These are phyloP conservation scores for Dendrocalamus sinicus DNA, from an alignment of 176 grass and related monocot genomes.

Conservation along the genomic window DNA sequence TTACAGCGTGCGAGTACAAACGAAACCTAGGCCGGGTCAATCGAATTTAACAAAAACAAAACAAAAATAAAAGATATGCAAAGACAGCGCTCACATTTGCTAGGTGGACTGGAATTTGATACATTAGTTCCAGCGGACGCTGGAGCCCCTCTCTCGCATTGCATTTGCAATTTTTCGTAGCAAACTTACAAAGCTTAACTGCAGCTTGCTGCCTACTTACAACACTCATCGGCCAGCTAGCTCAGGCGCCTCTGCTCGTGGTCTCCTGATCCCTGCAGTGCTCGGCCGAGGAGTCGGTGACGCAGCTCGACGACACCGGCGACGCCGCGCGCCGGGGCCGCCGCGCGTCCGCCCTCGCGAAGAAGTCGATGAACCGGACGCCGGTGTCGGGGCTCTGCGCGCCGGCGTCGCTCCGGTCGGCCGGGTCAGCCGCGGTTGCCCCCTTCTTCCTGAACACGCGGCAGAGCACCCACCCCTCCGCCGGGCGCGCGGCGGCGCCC, in stretches of 20 bases:
- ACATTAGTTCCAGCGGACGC: conserved; percentile 25
- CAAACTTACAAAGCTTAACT: background rate
- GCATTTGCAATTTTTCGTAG: background rate
- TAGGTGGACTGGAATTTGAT: background rate
- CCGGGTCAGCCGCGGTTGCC: background rate
- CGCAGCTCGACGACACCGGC: conserved; percentile 57
- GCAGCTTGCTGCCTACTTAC: background rate
- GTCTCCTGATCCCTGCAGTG: conserved; percentile 65
- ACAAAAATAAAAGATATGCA: too few species aligned
- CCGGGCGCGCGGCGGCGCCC: background rate
- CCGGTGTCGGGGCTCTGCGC: background rate
- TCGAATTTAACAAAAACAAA: background rate
- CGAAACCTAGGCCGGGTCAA: background rate
- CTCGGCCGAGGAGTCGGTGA: conserved; percentile 56
- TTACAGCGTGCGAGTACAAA: background rate
- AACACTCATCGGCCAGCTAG: background rate
- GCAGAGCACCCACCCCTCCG: conserved; percentile 77
- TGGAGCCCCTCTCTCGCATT: background rate
- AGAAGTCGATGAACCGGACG: conserved; percentile 69
- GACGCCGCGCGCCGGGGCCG: conserved; percentile 36
- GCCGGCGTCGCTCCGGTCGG: background rate
- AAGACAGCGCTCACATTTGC: background rate
- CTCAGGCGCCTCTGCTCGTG: conserved; percentile 45
- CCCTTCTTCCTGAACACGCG: conserved; percentile 77
- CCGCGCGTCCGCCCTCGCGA: conserved; percentile 45